A percentile compares a stretch with the other conserved stretches of the same genome.
phyloP scores from a whole-genome alignment of 2,329 filamentous ascomycete species.

The Neurospora sp. region DNA sequence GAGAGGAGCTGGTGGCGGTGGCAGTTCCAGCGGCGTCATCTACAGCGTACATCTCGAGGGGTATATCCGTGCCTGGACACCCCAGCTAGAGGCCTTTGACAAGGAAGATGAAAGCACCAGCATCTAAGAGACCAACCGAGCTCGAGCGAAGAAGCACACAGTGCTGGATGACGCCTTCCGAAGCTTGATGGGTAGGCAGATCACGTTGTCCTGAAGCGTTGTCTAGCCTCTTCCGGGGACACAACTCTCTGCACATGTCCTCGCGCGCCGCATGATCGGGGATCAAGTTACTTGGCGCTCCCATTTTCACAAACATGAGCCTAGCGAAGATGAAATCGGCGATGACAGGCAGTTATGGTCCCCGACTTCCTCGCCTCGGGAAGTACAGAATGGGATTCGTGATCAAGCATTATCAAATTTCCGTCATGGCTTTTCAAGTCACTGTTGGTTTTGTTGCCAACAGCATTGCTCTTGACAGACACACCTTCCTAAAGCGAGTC shows the following conservation, averaged over 20 bases:
- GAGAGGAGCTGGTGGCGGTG: conserved; percentile 52
- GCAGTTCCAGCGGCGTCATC: conserved; percentile 49
- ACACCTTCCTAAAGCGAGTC: background rate
- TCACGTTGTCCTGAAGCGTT: conserved; percentile 43
- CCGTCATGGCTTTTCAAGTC: background rate
- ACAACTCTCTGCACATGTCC: background rate
- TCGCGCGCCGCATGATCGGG: background rate
- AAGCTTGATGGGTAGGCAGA: conserved; percentile 61
- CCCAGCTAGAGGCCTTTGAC: conserved; percentile 34
- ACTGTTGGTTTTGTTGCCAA: background rate
- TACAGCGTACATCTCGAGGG: conserved; percentile 82
- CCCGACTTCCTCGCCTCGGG: background rate
- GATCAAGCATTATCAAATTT: background rate
- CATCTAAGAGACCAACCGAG: conserved; percentile 34
- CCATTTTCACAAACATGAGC: background rate
- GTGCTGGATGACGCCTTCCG: conserved; percentile 71
- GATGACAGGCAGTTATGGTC: background rate
- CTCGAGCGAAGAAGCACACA: conserved; percentile 60
- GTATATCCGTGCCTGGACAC: conserved; percentile 70
- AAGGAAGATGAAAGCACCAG: conserved; percentile 34
- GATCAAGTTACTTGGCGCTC: background rate
- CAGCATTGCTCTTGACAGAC: background rate
- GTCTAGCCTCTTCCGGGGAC: background rate
- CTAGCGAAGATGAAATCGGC: background rate
- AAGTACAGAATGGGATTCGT: background rate